A percentile compares a stretch with the other conserved stretches of the same genome.
Conservation (phyloP, 2,329 filamentous ascomycete genomes). For the Colletotrichum spinosum region DNA sequence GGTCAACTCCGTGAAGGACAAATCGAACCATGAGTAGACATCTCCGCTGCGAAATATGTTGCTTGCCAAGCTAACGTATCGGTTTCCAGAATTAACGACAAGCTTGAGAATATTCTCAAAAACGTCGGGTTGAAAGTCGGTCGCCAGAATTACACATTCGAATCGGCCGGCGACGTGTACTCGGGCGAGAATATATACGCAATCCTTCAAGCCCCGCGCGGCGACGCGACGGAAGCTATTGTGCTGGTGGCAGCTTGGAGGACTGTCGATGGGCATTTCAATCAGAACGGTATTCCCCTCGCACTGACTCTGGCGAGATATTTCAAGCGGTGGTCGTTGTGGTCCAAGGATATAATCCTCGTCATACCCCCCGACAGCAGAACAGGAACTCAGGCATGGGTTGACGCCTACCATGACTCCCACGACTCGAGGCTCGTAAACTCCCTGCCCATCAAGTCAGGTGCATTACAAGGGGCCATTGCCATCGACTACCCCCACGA, state of each 20-base stretch:
- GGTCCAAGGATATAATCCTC: constrained; percentile 98
- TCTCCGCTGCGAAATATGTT: not conserved
- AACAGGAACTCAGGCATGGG: constrained; percentile 94
- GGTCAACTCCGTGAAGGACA: constrained; percentile 71
- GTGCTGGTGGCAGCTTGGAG: constrained; percentile 91
- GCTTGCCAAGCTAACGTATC: constrained; percentile 1
- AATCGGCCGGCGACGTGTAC: constrained; percentile 78
- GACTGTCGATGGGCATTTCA: constrained; percentile 82
- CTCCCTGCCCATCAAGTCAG: constrained; percentile 88
- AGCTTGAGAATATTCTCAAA: constrained; percentile 79
- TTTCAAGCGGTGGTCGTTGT: constrained; percentile 97
- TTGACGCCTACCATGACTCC: constrained; percentile 95
- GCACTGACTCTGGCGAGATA: constrained; percentile 90
- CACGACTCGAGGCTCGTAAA: constrained; percentile 79
- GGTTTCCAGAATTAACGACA: constrained; percentile 69
- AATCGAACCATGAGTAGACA: constrained; percentile 64
- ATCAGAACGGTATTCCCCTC: constrained; percentile 88
- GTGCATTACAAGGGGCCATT: constrained; percentile 90
- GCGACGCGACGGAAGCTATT: constrained; percentile 96
- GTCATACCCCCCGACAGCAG: constrained; percentile 89
- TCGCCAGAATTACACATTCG: constrained; percentile 88
- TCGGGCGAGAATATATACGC: constrained; percentile 92
- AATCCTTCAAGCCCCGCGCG: constrained; percentile 90
- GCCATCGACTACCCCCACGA: constrained; percentile 94
- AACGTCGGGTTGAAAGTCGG: constrained; percentile 88